Base-by-base conservation (phyloP, 371 early-diverging fungal species). In the Umbelopsis sp. region DNA sequence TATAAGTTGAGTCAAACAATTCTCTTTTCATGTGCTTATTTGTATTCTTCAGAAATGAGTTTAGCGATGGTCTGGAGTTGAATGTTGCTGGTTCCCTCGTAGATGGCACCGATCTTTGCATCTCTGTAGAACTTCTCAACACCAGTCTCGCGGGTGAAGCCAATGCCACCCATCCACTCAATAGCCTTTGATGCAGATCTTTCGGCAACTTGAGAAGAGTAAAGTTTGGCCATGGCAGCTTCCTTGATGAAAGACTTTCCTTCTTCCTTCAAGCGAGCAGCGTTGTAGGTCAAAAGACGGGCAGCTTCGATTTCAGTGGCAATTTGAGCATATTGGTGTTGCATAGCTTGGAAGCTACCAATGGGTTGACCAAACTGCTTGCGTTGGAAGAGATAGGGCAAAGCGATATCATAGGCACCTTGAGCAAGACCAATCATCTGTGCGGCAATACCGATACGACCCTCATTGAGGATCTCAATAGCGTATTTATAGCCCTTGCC, bases 401-500 rank as follows among this genome's bases (percentile, higher is more conserved):
- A 68, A 18, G 96, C 92, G 66, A 84, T 78, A 78, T 98, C 97
- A 70, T 92, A 93, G 29, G 91, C 97, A 35, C 98, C 98, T 81
- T 98, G 97, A 20, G 98, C 98, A 50, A 97, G 78, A 67, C 99
- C 99, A 53, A 98, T 76, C 99, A 97, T 97, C 81, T 98, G 98
- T 44, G 97, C 97, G 50, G 97, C 97, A 81, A 97, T 97, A 74
- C 99, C 99, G 63, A 99, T 95, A 79, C 98, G 94, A 25, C 98
- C 98, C 81, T 97, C 98, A 84, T 99, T 98, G 71, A 99, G 84
- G 63, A 96, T 96, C 79, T 97, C 97, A 70, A 99, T 99, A 65
- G 98, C 97, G 70, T 96, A 96, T 85, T 97, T 97, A 94, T 99
- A 99, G 37, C 99, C 99, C 84, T 96, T 90, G 67, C 98, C 98